These are phyloP conservation scores for Prunus campanulata DNA, from an alignment of 306 rosid genomes.

Conservation along the genomic window DNA sequence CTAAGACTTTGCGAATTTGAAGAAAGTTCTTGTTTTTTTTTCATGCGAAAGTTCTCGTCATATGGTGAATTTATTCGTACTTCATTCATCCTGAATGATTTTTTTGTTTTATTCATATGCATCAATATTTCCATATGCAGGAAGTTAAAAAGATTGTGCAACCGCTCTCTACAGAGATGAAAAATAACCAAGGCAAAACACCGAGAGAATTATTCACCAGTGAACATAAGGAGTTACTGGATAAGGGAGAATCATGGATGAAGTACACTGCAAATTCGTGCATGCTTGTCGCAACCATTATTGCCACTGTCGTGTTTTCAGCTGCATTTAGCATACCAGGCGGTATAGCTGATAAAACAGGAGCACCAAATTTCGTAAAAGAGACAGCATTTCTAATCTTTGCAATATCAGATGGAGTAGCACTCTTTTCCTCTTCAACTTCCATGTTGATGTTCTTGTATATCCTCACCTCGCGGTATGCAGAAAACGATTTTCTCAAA, in stretches of 20 bases:
- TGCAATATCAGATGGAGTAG: constrained; percentile 35
- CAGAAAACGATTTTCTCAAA: constrained; percentile 38
- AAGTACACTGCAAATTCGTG: constrained; percentile 44
- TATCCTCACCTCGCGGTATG: constrained; percentile 50
- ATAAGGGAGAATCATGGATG: constrained; percentile 56
- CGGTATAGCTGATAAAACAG: constrained; percentile 20
- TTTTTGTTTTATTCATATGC: too few species aligned
- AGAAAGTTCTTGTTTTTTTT: too few species aligned
- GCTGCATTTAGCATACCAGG: constrained; percentile 49
- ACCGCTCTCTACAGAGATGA: constrained; percentile 22
- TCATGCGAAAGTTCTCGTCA: too few species aligned
- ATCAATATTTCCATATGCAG: constrained; percentile 4
- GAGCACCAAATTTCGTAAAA: constrained; percentile 3
- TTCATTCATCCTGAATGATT: too few species aligned
- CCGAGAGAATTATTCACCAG: constrained; percentile 37
- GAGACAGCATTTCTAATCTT: constrained; percentile 10
- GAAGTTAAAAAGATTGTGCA: constrained; percentile 47
- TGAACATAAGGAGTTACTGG: constrained; percentile 25
- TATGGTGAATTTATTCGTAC: too few species aligned
- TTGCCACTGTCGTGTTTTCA: constrained; percentile 47
- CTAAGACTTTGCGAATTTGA: too few species aligned
- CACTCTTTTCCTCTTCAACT: constrained; percentile 43
- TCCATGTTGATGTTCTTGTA: constrained; percentile 47
- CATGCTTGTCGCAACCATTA: constrained; percentile 49
- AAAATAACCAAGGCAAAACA: constrained; percentile 13